Evolutionary conservation across 148 eudicot species (phyloP).

Genomic region (Persicaria tinctoria): DNA sequence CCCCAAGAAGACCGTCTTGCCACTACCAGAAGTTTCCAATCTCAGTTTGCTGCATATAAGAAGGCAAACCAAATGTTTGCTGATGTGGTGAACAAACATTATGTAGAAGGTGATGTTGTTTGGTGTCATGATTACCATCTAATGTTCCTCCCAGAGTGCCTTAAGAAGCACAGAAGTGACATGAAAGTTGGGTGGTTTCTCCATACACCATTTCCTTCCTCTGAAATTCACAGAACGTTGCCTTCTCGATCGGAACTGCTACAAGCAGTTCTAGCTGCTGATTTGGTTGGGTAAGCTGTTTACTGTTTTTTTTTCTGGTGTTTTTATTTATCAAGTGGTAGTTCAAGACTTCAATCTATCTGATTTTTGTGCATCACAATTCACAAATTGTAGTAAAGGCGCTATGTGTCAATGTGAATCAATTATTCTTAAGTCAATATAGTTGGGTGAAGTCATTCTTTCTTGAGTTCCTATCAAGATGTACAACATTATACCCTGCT

Average conservation of each 20-base stretch:
- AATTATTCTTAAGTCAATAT: too few species aligned
- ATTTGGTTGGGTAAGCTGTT: constrained; percentile 72
- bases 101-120: constrained; percentile 85
- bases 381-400: neutral
- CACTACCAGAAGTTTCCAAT: constrained; percentile 88
- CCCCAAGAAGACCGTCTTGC: constrained; percentile 96
- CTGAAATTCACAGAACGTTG: constrained; percentile 86
- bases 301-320: neutral
- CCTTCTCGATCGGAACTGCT: constrained; percentile 82
- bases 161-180: constrained; percentile 50
- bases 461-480: neutral
- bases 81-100: constrained; percentile 71
- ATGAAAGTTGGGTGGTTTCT: constrained; percentile 98
- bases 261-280: constrained; percentile 76
- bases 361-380: neutral
- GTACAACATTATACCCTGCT: neutral
- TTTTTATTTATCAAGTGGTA: neutral
- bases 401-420: neutral
- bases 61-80: constrained; percentile 96
- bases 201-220: constrained; percentile 90
- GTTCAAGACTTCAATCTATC: neutral
- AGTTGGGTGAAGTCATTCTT: too few species aligned
- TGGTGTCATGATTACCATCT: constrained; percentile 98
- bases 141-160: constrained; percentile 83
- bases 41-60: constrained; percentile 83